Percentiles rank a stretch among this genome's conserved stretches.
Conservation (phyloP, 2,329 filamentous ascomycete species). For the Colletotrichum tamarilloi region DNA sequence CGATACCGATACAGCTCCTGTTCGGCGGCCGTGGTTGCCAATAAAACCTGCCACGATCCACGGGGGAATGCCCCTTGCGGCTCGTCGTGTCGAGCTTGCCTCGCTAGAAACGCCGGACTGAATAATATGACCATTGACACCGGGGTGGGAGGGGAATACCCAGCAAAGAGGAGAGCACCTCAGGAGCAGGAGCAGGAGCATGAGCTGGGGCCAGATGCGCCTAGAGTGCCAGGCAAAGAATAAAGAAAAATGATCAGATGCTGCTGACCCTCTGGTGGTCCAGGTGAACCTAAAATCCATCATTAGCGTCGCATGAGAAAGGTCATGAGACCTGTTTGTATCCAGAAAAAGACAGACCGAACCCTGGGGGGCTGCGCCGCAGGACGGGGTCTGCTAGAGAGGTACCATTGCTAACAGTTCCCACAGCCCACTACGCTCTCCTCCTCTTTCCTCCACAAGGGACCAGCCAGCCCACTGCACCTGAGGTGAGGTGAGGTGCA, state of each 20-base stretch:
- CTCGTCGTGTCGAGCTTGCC: neutral
- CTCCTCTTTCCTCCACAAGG: neutral
- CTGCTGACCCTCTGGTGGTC: constrained; percentile 35
- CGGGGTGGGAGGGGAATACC: no score
- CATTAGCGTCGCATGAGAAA: constrained; percentile 35
- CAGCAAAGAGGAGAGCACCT: neutral
- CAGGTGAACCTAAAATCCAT: constrained; percentile 37
- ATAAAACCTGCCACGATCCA: neutral
- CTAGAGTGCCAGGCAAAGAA: neutral
- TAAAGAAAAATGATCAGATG: constrained; percentile 33
- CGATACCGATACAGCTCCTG: neutral
- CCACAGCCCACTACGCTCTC: neutral
- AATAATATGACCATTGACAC: neutral
- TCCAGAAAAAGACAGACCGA: constrained; percentile 34
- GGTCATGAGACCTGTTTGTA: constrained; percentile 39
- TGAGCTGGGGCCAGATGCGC: neutral
- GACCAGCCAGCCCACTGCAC: neutral
- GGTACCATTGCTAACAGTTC: constrained; percentile 28
- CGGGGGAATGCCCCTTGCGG: neutral
- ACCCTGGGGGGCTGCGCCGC: constrained; percentile 27
- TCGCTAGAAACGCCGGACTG: neutral
- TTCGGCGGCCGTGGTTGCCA: neutral
- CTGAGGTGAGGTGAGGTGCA: neutral
- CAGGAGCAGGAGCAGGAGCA: neutral
- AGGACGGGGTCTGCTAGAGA: constrained; percentile 9